Evolutionary conservation across 768 basidiomycete genomes (phyloP).

Genomic region (Pleurotus eryngii): DNA sequence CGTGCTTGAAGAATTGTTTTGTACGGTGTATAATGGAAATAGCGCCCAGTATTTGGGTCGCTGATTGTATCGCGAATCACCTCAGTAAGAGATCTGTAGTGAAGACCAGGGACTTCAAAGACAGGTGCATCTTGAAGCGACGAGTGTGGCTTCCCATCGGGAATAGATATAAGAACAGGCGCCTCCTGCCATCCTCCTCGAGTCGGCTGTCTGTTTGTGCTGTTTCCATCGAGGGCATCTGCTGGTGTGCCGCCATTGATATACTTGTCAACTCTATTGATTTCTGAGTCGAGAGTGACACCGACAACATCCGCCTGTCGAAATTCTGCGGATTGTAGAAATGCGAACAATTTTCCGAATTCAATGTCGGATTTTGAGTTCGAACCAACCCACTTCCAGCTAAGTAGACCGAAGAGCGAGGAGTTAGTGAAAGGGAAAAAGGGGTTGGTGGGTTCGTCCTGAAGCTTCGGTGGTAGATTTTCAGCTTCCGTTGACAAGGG

Average conservation of each 20-base stretch:
- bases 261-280: neutral
- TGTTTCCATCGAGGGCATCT: neutral
- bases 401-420: no score
- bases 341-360: neutral
- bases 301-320: neutral
- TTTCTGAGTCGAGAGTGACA: neutral
- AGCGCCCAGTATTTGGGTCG: neutral
- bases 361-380: neutral
- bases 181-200: slow-evolving; percentile 15
- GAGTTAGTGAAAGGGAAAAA: no score
- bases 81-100: slow-evolving; percentile 14
- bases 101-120: slow-evolving; percentile 16
- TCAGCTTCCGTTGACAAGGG: no score
- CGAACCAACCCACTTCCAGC: no score
- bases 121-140: slow-evolving; percentile 15
- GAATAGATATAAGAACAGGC: slow-evolving; percentile 22
- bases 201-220: neutral
- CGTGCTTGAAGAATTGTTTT: slow-evolving; percentile 14
- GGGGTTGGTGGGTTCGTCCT: no score
- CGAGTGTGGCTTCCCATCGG: slow-evolving; percentile 14
- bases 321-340: neutral
- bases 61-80: slow-evolving; percentile 14
- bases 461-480: no score
- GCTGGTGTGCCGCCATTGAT: neutral
- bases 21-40: slow-evolving; percentile 19